Percentiles rank a stretch among this genome's conserved stretches.
Conservation (phyloP, 768 basidiomycete species). For the Lanmaoa rubissima region DNA sequence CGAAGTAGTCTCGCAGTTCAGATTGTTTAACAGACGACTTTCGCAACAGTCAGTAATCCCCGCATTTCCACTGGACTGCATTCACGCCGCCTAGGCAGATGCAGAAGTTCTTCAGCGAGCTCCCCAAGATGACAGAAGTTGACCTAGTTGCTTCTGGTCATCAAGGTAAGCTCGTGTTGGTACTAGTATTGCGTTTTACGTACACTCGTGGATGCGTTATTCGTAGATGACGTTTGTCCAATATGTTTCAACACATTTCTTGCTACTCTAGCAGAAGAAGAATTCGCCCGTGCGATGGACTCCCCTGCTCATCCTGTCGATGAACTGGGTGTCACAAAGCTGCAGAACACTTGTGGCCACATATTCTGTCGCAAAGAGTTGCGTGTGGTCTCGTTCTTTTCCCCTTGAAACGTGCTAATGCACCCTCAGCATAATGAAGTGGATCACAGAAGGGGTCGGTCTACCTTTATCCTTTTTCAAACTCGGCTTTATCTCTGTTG, state of each 20-base stretch:
- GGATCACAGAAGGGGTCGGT: slow-evolving; percentile 59
- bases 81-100: slow-evolving; percentile 31
- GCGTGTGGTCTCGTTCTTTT: slow-evolving; percentile 24
- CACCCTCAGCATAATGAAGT: slow-evolving; percentile 55
- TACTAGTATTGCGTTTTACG: background rate
- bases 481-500: slow-evolving; percentile 8
- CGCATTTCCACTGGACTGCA: background rate
- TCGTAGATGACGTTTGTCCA: slow-evolving; percentile 65
- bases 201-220: background rate
- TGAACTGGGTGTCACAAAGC: slow-evolving; percentile 65
- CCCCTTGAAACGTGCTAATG: slow-evolving; percentile 16
- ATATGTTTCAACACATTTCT: slow-evolving; percentile 72
- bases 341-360: slow-evolving; percentile 58
- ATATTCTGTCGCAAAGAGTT: slow-evolving; percentile 84
- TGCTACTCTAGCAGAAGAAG: slow-evolving; percentile 72
- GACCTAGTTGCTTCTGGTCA: slow-evolving; percentile 48
- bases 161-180: slow-evolving; percentile 35
- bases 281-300: slow-evolving; percentile 71
- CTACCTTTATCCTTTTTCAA: slow-evolving; percentile 1
- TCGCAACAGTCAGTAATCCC: slow-evolving; percentile 26
- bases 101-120: slow-evolving; percentile 39
- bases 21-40: slow-evolving; percentile 23
- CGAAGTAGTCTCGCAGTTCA: slow-evolving; percentile 31
- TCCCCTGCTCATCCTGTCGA: slow-evolving; percentile 73
- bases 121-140: slow-evolving; percentile 52